Evolutionary conservation across 169 alveolate genomes (phyloP).

Genomic region (Cryptosporidium felis): DNA sequence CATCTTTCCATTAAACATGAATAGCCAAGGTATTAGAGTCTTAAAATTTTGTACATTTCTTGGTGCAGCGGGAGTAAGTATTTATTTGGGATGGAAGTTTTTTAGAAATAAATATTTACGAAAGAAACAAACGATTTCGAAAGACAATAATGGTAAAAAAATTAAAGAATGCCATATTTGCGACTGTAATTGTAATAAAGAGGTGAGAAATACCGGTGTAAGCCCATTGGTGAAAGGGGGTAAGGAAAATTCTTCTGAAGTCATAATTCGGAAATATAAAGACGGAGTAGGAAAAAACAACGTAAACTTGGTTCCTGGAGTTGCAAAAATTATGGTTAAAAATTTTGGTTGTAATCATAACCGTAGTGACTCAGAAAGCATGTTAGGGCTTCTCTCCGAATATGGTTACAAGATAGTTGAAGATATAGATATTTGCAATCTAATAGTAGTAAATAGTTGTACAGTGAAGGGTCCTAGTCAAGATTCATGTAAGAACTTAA

Average conservation of each 20-base stretch:
- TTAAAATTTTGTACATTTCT: conserved; percentile 23
- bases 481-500: conserved; percentile 87
- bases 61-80: conserved; percentile 38
- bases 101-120: background rate
- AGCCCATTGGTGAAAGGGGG: too few relatives aligned
- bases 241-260: background rate
- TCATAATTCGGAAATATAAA: background rate
- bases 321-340: conserved; percentile 88
- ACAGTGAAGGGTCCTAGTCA: conserved; percentile 99
- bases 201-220: background rate
- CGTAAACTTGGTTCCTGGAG: conserved; percentile 81
- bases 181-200: background rate
- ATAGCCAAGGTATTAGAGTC: background rate
- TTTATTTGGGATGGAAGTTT: conserved; percentile 44
- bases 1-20: background rate
- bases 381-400: conserved; percentile 89
- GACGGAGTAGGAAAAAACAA: background rate
- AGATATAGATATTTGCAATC: conserved; percentile 88
- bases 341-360: conserved; percentile 99
- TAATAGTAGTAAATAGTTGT: conserved; percentile 94
- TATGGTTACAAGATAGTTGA: conserved; percentile 93
- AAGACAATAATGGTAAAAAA: background rate
- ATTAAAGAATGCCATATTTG: background rate
- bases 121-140: background rate
- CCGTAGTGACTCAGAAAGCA: conserved; percentile 95